Evolutionary conservation across 1,139 yeast genomes (phyloP).

Genomic region (Geotrichum bryndzae): DNA sequence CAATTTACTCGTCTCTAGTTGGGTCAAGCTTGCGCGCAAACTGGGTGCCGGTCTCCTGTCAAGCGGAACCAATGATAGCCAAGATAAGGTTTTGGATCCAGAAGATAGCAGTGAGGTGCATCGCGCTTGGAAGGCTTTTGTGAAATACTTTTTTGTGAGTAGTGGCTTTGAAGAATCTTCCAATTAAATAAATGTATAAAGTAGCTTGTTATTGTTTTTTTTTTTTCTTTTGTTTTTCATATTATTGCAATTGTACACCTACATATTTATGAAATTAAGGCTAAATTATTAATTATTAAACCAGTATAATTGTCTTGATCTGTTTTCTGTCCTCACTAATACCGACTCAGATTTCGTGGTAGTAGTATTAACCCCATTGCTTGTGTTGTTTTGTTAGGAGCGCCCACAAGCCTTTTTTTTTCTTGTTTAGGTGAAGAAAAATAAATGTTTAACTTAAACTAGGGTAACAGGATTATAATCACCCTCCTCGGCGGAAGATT

Average conservation of each 20-base stretch:
- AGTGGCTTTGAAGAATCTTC: conserved; percentile 40
- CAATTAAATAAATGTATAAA: background rate
- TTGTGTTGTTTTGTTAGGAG: background rate
- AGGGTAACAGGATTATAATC: background rate
- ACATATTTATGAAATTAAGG: background rate
- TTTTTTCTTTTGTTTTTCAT: background rate
- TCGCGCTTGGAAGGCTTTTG: conserved; percentile 36
- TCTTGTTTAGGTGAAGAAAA: background rate
- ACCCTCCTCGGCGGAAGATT: background rate
- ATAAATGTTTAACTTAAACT: background rate
- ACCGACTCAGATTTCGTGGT: background rate
- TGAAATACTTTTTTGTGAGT: conserved; percentile 54
- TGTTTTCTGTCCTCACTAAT: background rate
- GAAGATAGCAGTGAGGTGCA: conserved; percentile 16
- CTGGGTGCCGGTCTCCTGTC: conserved; percentile 38
- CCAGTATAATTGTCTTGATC: background rate
- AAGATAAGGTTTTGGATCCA: conserved; percentile 14
- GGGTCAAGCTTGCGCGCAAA: conserved; percentile 51
- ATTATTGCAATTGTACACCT: background rate
- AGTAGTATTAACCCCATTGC: background rate
- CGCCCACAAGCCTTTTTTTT: too few relatives aligned
- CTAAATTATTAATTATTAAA: background rate
- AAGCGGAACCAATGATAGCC: conserved; percentile 9
- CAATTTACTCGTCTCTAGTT: conserved; percentile 32
- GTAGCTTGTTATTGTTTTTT: too few relatives aligned